These are phyloP conservation scores for Neohortaea acidophila DNA, from an alignment of 495 filamentous ascomycete genomes.

Conservation along the genomic window DNA sequence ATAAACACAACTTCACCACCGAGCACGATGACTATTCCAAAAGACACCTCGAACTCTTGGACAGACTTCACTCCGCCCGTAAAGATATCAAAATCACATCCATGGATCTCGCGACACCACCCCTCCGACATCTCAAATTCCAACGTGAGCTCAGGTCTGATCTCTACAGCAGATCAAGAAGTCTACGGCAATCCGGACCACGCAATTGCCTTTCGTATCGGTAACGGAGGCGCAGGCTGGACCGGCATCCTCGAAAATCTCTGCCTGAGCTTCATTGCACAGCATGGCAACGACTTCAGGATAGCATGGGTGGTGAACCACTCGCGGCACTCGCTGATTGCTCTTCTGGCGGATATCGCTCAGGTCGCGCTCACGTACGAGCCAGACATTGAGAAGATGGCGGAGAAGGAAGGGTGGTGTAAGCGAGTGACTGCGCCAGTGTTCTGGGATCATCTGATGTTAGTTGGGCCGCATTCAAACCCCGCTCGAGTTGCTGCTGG, in stretches of 20 bases:
- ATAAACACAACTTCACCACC: no score
- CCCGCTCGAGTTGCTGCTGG: neutral
- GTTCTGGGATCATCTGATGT: slow-evolving; percentile 3
- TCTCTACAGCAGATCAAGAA: neutral
- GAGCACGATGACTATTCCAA: no score
- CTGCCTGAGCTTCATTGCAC: neutral
- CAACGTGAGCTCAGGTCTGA: neutral
- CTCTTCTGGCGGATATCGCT: neutral
- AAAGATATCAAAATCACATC: neutral
- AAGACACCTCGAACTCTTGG: no score
- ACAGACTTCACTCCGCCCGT: neutral
- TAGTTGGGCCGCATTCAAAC: neutral
- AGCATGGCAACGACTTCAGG: neutral
- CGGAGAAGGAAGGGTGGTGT: slow-evolving; percentile 2
- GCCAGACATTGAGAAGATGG: slow-evolving; percentile 1
- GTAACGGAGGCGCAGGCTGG: slow-evolving; percentile 4
- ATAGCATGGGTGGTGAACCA: slow-evolving; percentile 2
- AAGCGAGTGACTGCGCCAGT: neutral
- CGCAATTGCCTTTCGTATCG: slow-evolving; percentile 5
- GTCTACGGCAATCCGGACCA: neutral
- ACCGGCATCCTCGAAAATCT: slow-evolving; percentile 1
- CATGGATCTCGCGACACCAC: neutral
- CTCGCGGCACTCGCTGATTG: slow-evolving; percentile 1
- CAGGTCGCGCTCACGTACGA: slow-evolving; percentile 6
- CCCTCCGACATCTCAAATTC: neutral